phyloP scores from a whole-genome alignment of 768 basidiomycete species.

The Udeniomyces megalosporus region DNA sequence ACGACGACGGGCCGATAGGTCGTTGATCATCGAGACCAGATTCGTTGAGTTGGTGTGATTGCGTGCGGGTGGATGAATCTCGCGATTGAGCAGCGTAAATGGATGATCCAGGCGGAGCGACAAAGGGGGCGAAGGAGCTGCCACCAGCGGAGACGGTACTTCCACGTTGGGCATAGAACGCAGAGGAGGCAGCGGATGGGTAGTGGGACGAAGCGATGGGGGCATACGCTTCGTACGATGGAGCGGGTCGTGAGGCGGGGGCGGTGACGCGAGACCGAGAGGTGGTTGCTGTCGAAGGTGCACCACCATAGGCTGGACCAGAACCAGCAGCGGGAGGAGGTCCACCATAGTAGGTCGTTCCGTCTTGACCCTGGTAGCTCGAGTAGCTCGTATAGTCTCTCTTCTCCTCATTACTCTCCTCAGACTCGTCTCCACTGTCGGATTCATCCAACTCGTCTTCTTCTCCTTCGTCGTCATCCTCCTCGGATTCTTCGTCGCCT shows the following conservation, averaged over 20 bases:
- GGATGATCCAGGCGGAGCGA: too few species aligned
- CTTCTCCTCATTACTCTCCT: background rate
- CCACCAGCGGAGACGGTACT: too few species aligned
- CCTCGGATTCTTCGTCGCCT: constrained; percentile 4
- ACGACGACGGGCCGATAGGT: too few species aligned
- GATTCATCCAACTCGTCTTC: background rate
- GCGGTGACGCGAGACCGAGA: constrained; percentile 1
- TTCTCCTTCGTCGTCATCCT: background rate
- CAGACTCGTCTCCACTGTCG: background rate
- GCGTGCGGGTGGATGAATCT: too few species aligned
- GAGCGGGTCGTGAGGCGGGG: background rate
- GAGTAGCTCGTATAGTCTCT: background rate
- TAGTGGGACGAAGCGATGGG: too few species aligned
- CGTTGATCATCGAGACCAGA: too few species aligned
- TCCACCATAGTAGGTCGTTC: background rate
- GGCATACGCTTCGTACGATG: too few species aligned
- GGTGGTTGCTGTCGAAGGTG: background rate
- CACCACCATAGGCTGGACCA: constrained; percentile 4
- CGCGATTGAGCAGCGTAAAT: too few species aligned
- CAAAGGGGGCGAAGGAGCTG: too few species aligned
- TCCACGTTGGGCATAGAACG: too few species aligned
- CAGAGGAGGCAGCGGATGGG: too few species aligned
- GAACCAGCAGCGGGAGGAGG: background rate
- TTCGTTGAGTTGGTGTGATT: too few species aligned
- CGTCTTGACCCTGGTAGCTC: background rate